Conservation (phyloP, 495 filamentous ascomycete species). For the Talaromyces adpressus region DNA sequence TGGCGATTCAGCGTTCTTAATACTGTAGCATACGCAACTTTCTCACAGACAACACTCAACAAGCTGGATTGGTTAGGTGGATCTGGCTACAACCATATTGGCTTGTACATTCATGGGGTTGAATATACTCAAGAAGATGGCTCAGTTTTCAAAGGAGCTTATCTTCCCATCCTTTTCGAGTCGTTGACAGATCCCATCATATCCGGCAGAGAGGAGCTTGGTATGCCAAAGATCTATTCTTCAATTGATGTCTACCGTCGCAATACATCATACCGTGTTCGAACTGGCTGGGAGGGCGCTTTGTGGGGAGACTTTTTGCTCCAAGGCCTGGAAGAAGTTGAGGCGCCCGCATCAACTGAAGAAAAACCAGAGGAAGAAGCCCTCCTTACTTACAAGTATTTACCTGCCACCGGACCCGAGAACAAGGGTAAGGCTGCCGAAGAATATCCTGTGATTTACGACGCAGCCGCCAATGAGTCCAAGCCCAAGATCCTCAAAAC, state of each 20-base stretch:
- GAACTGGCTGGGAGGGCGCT: slow-evolving; percentile 41
- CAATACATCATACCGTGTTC: slow-evolving; percentile 27
- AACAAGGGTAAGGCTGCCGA: slow-evolving; percentile 35
- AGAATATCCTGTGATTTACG: slow-evolving; percentile 34
- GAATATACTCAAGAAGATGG: slow-evolving; percentile 46
- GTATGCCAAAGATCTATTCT: slow-evolving; percentile 48
- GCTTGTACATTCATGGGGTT: slow-evolving; percentile 52
- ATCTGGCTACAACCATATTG: slow-evolving; percentile 46
- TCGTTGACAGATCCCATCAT: slow-evolving; percentile 45
- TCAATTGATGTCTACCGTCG: slow-evolving; percentile 37
- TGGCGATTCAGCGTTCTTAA: slow-evolving; percentile 35
- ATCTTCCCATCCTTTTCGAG: slow-evolving; percentile 49
- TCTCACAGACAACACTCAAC: slow-evolving; percentile 39
- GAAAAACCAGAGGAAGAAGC: slow-evolving; percentile 27
- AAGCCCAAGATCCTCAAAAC: slow-evolving; percentile 28
- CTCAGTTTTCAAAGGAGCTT: slow-evolving; percentile 37
- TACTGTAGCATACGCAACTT: slow-evolving; percentile 44
- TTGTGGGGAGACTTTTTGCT: slow-evolving; percentile 35
- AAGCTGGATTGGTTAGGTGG: slow-evolving; percentile 51
- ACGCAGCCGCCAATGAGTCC: slow-evolving; percentile 26
- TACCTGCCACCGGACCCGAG: slow-evolving; percentile 36
- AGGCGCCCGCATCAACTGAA: slow-evolving; percentile 17
- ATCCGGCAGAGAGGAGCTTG: slow-evolving; percentile 47
- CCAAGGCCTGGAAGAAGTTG: slow-evolving; percentile 30
- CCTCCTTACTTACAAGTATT: slow-evolving; percentile 37